phyloP scores from a whole-genome alignment of 2,329 filamentous ascomycete genomes.

The Aspergillus quadricinctus region DNA sequence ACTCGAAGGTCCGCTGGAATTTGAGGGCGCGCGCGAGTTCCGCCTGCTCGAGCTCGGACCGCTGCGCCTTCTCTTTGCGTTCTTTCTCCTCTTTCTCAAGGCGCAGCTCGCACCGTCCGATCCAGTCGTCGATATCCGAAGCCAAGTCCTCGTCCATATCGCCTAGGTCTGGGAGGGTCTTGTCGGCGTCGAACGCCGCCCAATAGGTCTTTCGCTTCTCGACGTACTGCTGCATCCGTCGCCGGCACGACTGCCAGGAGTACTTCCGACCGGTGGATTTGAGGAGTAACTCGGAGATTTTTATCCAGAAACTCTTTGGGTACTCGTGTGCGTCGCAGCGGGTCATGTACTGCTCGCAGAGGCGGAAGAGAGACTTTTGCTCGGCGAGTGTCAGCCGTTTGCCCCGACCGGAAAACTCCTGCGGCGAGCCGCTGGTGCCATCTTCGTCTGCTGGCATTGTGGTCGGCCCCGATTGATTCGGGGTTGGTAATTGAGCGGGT shows the following conservation, averaged over 20 bases:
- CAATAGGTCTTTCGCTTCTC: constrained; percentile 10
- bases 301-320: constrained; percentile 20
- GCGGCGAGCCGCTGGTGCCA: background rate
- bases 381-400: constrained; percentile 13
- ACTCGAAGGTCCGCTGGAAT: constrained; percentile 7
- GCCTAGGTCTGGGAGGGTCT: background rate
- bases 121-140: constrained; percentile 12
- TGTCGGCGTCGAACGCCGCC: constrained; percentile 4
- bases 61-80: background rate
- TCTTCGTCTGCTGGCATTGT: background rate
- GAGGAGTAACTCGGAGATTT: constrained; percentile 13
- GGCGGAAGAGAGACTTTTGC: constrained; percentile 13
- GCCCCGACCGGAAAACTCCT: constrained; percentile 5
- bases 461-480: constrained; percentile 1
- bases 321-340: constrained; percentile 11
- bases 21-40: background rate
- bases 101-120: constrained; percentile 1
- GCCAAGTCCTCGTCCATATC: constrained; percentile 5
- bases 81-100: background rate
- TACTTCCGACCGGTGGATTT: constrained; percentile 19
- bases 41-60: constrained; percentile 2
- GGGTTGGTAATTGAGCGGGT: constrained; percentile 1
- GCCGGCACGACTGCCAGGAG: constrained; percentile 26
- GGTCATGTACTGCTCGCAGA: constrained; percentile 14
- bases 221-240: constrained; percentile 18